phyloP scores from a whole-genome alignment of 1,284 basidiomycete genomes.

The Schizophyllum amplum region DNA sequence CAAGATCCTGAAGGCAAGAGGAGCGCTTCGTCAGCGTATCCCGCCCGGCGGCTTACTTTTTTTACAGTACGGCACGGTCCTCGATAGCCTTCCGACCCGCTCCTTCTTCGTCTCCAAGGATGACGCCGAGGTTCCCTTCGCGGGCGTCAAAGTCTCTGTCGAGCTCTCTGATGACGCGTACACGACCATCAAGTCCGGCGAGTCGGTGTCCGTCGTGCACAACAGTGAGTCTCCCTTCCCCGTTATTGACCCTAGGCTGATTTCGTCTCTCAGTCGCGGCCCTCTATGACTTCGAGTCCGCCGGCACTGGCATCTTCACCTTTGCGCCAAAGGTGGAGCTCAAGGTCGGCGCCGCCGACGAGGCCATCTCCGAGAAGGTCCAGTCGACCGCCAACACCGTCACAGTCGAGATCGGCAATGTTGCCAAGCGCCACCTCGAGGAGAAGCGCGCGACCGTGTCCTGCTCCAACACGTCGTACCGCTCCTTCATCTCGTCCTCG shows the following conservation, averaged over 20 bases:
- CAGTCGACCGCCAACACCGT: conserved; percentile 16
- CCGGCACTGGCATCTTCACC: conserved; percentile 24
- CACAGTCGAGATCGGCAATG: conserved; percentile 24
- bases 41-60: background rate
- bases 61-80: conserved; percentile 29
- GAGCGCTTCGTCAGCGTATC: background rate
- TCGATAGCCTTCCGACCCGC: conserved; percentile 35
- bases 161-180: conserved; percentile 31
- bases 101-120: conserved; percentile 36
- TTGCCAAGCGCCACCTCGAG: conserved; percentile 22
- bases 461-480: conserved; percentile 22
- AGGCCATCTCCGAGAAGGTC: conserved; percentile 13
- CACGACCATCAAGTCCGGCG: conserved; percentile 30
- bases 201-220: conserved; percentile 30
- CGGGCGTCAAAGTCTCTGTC: conserved; percentile 30
- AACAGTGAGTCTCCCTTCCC: conserved; percentile 19
- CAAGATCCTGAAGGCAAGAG: conserved; percentile 24
- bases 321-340: conserved; percentile 27
- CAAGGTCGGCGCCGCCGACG: conserved; percentile 18
- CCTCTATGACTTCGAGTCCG: conserved; percentile 27
- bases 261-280: conserved; percentile 24
- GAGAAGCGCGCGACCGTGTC: conserved; percentile 26
- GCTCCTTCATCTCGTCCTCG: conserved; percentile 29
- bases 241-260: background rate
- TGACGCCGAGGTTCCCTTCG: conserved; percentile 30